These are phyloP conservation scores for Mytilinidion resinicola DNA, from an alignment of 495 filamentous ascomycete genomes.

Conservation along the genomic window DNA sequence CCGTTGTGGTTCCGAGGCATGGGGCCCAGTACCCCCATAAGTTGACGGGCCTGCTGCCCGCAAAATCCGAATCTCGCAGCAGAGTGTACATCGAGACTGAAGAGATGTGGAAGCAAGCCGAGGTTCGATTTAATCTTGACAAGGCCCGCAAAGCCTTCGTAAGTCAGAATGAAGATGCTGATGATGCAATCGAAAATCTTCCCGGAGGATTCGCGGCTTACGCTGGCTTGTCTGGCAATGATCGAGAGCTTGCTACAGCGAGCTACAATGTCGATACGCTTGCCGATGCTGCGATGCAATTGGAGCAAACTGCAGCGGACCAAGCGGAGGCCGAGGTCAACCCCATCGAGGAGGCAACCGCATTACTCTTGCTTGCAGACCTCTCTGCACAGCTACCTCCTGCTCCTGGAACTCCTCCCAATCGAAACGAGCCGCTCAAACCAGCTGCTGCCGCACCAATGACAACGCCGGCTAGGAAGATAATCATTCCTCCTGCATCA, in stretches of 20 bases:
- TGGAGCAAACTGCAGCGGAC: constrained; percentile 9
- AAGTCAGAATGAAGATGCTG: constrained; percentile 8
- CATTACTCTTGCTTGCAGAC: constrained; percentile 19
- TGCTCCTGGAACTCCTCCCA: neutral
- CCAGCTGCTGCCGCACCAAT: neutral
- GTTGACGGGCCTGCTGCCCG: neutral
- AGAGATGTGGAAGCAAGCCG: constrained; percentile 12
- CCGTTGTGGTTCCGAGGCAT: constrained; percentile 14
- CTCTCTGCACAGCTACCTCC: constrained; percentile 9
- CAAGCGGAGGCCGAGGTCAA: neutral
- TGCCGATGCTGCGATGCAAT: constrained; percentile 10
- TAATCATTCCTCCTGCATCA: neutral
- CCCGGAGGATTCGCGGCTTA: constrained; percentile 18
- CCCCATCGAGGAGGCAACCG: constrained; percentile 14
- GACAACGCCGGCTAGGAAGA: constrained; percentile 1
- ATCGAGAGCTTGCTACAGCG: constrained; percentile 14
- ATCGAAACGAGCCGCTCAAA: neutral
- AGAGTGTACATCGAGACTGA: constrained; percentile 26
- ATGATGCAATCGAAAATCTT: constrained; percentile 12
- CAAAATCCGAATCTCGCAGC: constrained; percentile 24
- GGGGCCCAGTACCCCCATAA: constrained; percentile 1
- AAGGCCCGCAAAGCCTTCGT: constrained; percentile 6
- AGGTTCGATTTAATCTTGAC: constrained; percentile 3
- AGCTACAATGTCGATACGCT: constrained; percentile 10
- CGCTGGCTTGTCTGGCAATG: constrained; percentile 8